A percentile compares a stretch with the other conserved stretches of the same genome.
Conservation (phyloP, 352 stramenopile species). For the Phytophthora multivora region DNA sequence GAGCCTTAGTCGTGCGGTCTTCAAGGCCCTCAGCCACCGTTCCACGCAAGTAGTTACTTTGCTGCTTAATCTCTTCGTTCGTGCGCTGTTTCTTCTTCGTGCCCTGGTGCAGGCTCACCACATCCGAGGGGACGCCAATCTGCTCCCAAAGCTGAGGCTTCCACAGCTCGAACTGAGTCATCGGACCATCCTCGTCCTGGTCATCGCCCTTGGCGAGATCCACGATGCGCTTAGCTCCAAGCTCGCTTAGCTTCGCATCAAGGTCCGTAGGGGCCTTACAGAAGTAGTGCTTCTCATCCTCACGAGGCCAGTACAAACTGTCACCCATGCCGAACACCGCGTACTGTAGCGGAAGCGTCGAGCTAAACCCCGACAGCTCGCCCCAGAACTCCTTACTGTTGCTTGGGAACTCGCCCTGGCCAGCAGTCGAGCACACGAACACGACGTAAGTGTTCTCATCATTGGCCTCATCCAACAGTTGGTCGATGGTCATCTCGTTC, state of each 20-base stretch:
- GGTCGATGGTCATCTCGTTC: conserved; percentile 80
- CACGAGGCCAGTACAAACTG: conserved; percentile 79
- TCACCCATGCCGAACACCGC: conserved; percentile 83
- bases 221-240: conserved; percentile 70
- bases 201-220: conserved; percentile 72
- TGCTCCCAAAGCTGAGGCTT: conserved; percentile 80
- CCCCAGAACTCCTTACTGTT: conserved; percentile 86
- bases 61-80: conserved; percentile 86
- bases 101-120: conserved; percentile 45
- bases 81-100: conserved; percentile 76
- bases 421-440: conserved; percentile 81
- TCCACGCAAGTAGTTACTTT: conserved; percentile 80
- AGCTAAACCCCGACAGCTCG: conserved; percentile 57
- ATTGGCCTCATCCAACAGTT: conserved; percentile 70
- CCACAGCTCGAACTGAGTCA: conserved; percentile 74
- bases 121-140: conserved; percentile 64
- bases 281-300: conserved; percentile 88
- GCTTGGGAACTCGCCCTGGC: conserved; percentile 79
- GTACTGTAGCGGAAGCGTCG: conserved; percentile 75
- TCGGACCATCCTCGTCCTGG: conserved; percentile 81
- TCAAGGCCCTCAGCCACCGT: conserved; percentile 71
- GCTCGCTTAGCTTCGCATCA: conserved; percentile 74
- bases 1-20: conserved; percentile 74
- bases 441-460: conserved; percentile 75
- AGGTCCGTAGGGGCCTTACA: conserved; percentile 75